A percentile compares a stretch with the other conserved stretches of the same genome.
These are phyloP conservation scores for Begonia loranthoides DNA, from an alignment of 306 rosid genomes.

Conservation along the genomic window DNA sequence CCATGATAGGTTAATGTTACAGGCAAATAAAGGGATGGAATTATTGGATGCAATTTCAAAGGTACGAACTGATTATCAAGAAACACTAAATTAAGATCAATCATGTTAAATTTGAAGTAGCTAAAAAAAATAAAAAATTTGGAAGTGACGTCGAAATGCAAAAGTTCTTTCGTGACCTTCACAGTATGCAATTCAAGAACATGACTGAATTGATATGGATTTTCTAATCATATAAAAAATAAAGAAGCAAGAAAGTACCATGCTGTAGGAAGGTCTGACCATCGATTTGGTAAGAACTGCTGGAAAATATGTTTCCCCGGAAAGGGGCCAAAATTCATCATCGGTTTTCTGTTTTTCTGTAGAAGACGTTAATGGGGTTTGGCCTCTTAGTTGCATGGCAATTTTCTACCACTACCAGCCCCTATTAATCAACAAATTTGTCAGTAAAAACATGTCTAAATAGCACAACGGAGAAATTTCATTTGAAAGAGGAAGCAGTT, in stretches of 20 bases:
- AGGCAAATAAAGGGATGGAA: slow-evolving; percentile 23
- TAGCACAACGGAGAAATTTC: too few relatives aligned
- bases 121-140: neutral
- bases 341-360: slow-evolving; percentile 12
- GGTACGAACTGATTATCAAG: slow-evolving; percentile 14
- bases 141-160: neutral
- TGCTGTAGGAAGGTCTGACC: slow-evolving; percentile 8
- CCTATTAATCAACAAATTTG: too few relatives aligned
- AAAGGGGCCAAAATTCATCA: slow-evolving; percentile 32
- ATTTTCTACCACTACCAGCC: too few relatives aligned
- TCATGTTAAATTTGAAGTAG: slow-evolving; percentile 5
- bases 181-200: neutral
- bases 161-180: neutral
- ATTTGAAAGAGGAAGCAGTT: too few relatives aligned
- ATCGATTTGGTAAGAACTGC: slow-evolving; percentile 18
- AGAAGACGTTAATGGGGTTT: neutral
- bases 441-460: too few relatives aligned
- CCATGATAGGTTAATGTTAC: slow-evolving; percentile 14
- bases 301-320: slow-evolving; percentile 23
- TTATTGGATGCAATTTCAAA: neutral
- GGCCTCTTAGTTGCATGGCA: too few relatives aligned
- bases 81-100: neutral
- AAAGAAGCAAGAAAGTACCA: slow-evolving; percentile 21
- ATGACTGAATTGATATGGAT: too few relatives aligned
- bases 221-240: neutral